A percentile compares a stretch with the other conserved stretches of the same genome.
phyloP scores from a whole-genome alignment of 768 basidiomycete species.

The Tubosaeta sp. region DNA sequence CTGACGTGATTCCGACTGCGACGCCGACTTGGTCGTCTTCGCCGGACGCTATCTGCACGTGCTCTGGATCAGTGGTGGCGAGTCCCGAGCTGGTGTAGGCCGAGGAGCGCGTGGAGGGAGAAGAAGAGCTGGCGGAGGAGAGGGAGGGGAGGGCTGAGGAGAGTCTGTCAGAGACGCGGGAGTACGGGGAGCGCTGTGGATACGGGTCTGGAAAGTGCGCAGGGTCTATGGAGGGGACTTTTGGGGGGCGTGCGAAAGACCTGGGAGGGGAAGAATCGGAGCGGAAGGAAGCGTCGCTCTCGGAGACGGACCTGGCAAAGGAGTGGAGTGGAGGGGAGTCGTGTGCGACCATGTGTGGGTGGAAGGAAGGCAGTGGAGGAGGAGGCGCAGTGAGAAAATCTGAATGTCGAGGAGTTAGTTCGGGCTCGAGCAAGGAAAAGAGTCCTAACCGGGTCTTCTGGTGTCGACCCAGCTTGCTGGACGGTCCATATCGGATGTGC shows the following conservation, averaged over 20 bases:
- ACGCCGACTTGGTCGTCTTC: slow-evolving; percentile 51
- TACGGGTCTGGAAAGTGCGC: slow-evolving; percentile 70
- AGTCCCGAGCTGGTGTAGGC: slow-evolving; percentile 71
- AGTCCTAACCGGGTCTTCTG: neutral
- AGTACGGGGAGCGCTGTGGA: slow-evolving; percentile 52
- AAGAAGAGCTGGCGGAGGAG: slow-evolving; percentile 68
- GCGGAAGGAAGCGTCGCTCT: slow-evolving; percentile 36
- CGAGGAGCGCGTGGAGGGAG: slow-evolving; percentile 69
- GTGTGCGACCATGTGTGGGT: slow-evolving; percentile 16
- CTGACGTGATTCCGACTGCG: slow-evolving; percentile 59
- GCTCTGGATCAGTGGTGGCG: slow-evolving; percentile 56
- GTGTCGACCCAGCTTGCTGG: slow-evolving; percentile 25
- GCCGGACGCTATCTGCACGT: slow-evolving; percentile 61
- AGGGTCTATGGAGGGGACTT: slow-evolving; percentile 51
- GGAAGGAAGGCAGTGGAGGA: slow-evolving; percentile 31
- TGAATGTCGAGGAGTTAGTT: slow-evolving; percentile 21
- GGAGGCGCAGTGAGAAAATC: slow-evolving; percentile 28
- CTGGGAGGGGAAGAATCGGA: slow-evolving; percentile 34
- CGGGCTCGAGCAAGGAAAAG: slow-evolving; percentile 11
- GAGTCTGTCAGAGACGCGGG: slow-evolving; percentile 31
- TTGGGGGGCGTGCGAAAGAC: slow-evolving; percentile 42
- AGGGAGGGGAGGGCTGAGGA: slow-evolving; percentile 50
- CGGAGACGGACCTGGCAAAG: slow-evolving; percentile 36
- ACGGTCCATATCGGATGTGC: slow-evolving; percentile 18
- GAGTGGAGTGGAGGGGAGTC: slow-evolving; percentile 20